phyloP scores from a whole-genome alignment of 106 monocot genomes.

The Platanthera guangdongensis region DNA sequence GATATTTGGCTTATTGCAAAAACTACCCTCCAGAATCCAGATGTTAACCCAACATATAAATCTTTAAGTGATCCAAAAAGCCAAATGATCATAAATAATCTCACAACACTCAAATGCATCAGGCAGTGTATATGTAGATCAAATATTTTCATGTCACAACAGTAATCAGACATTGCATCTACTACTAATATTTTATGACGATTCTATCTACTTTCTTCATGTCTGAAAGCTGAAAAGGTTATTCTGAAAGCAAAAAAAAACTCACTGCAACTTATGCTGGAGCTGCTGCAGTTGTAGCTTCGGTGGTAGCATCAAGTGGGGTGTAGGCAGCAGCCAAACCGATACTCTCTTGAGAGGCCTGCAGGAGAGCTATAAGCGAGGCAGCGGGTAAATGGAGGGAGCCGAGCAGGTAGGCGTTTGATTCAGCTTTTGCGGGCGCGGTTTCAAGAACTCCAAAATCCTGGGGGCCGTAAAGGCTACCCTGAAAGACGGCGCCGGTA shows the following conservation, averaged over 20 bases:
- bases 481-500: constrained; percentile 60
- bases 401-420: constrained; percentile 38
- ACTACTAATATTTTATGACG: background rate
- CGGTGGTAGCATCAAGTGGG: background rate
- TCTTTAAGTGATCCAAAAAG: background rate
- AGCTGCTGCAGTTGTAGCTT: background rate
- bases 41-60: background rate
- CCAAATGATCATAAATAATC: background rate
- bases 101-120: background rate
- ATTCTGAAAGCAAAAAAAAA: background rate
- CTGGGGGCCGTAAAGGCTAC: constrained; percentile 48
- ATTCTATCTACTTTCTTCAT: background rate
- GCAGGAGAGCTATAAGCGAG: constrained; percentile 28
- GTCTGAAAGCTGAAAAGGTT: background rate
- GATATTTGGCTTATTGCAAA: too few relatives aligned
- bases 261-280: background rate
- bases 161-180: background rate
- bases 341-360: constrained; percentile 8
- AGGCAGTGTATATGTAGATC: background rate
- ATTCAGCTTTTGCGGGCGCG: constrained; percentile 38
- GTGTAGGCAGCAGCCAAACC: background rate
- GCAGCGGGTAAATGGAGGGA: constrained; percentile 38
- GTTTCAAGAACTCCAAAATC: constrained; percentile 45
- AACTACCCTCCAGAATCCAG: background rate
- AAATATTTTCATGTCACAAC: background rate